Conservation (phyloP, 2,329 filamentous ascomycete species). For the Aspergillus sp. region DNA sequence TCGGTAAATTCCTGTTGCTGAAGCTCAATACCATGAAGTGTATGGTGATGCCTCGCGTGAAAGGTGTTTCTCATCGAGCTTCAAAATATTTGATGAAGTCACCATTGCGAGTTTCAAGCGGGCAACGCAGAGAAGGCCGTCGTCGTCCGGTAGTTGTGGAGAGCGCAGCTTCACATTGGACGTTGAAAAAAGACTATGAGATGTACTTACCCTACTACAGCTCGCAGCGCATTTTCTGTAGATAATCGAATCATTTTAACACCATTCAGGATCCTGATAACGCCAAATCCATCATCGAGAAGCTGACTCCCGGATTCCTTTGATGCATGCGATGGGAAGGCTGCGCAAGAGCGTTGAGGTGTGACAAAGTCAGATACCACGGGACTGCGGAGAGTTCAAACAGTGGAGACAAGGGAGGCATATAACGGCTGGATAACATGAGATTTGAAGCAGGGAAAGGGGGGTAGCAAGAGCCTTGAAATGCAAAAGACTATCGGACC, state of each 20-base stretch:
- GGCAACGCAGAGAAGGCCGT: too few relatives aligned
- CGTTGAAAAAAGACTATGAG: neutral
- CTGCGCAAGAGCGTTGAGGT: neutral
- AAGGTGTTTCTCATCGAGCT: neutral
- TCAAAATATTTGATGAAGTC: neutral
- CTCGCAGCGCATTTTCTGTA: conserved; percentile 36
- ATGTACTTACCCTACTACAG: conserved; percentile 37
- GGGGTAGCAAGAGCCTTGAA: neutral
- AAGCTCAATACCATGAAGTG: neutral
- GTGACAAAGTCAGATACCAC: neutral
- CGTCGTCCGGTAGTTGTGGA: neutral
- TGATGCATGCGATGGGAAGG: conserved; percentile 5
- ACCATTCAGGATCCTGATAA: conserved; percentile 17
- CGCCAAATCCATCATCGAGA: conserved; percentile 21
- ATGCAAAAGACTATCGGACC: neutral
- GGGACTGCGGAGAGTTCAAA: neutral
- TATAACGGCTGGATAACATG: neutral
- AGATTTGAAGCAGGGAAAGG: neutral
- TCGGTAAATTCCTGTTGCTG: neutral
- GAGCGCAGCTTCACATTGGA: neutral
- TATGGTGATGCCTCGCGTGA: neutral
- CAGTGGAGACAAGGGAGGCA: neutral
- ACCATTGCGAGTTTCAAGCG: neutral
- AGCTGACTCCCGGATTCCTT: conserved; percentile 12
- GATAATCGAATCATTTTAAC: conserved; percentile 34